Conservation (phyloP, 208 protist species). For the Porcisia deanei region DNA sequence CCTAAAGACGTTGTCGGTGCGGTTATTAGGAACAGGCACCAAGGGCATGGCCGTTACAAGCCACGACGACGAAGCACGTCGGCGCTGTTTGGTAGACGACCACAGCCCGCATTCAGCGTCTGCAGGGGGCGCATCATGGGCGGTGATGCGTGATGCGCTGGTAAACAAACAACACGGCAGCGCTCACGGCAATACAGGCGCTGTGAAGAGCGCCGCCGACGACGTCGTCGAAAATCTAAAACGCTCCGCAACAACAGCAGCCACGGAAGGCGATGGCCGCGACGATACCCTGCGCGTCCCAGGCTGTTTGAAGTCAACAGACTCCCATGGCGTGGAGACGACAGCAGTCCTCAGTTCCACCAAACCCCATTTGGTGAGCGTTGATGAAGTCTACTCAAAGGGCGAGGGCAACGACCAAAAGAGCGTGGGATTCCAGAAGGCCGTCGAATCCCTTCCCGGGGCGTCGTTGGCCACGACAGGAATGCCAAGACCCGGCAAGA, state of each 20-base stretch:
- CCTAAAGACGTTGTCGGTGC: constrained; percentile 7
- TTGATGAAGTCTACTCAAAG: neutral
- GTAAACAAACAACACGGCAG: neutral
- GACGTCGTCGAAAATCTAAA: neutral
- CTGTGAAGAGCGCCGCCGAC: neutral
- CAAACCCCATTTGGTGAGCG: no score
- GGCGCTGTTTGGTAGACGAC: neutral
- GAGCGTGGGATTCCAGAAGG: neutral
- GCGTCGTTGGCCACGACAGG: neutral
- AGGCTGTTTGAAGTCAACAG: no score
- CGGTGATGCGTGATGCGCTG: constrained; percentile 18
- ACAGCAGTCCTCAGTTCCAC: neutral
- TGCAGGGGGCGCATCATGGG: constrained; percentile 7
- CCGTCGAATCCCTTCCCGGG: neutral
- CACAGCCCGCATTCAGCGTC: neutral
- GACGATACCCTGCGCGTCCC: neutral
- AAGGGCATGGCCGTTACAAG: neutral
- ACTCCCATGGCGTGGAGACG: neutral
- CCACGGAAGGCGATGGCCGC: neutral
- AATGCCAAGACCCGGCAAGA: neutral
- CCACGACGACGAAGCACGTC: neutral
- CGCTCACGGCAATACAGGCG: neutral
- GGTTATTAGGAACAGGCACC: constrained; percentile 6
- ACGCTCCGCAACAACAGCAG: neutral
- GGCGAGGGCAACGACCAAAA: neutral